Evolutionary conservation across 2,329 filamentous ascomycete species (phyloP), one percentile per base, ranked within the genome.

Genomic region (Fusarium setosum): DNA sequence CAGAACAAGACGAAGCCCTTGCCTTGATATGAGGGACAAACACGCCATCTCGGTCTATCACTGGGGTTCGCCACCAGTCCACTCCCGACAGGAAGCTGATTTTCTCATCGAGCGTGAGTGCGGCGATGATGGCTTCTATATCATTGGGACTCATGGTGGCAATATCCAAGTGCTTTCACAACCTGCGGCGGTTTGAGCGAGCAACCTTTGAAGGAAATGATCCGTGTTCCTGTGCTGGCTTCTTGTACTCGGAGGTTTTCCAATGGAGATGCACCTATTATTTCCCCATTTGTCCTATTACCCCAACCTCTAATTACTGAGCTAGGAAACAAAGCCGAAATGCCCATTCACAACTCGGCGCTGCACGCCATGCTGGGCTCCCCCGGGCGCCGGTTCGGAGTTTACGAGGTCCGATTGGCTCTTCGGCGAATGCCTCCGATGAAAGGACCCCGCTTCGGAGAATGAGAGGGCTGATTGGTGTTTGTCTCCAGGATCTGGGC

Each of bases 21-120:
- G 31, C 42, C 26, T 47, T 47, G 42, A 47, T 47, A 32, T 47
- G 42, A 15, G 42, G 42, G 2, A 47, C 42, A 47, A 47, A 47
- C 18, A 47, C 17, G 1, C 42, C 42, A 2, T 32, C 42, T 18
- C 26, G 20, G 12, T 47, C 18, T 12, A 47, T 47, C 2, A 47
- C 42, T 21, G 42, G 42, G 5, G 42, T 47, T 5, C 42, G 42
- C 42, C 42, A 47, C 42, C 42, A 47, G 12, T 47, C 42, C 3
- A 32, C 42, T 8, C 42, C 42, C 2, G 42, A 31, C 17, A 47
- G 18, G 0, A 47, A 23, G 18, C 24, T 13, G 10, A 47, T 47
- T 18, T 47, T 47, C 21, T 47, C 42, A 18, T 47, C 42, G 29
- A 47, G 42, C 2, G 24, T 47, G 18, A 47, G 42, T 15, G 42